Conservation (phyloP, 176 grass and related monocot species). For the Raddia guianensis region DNA sequence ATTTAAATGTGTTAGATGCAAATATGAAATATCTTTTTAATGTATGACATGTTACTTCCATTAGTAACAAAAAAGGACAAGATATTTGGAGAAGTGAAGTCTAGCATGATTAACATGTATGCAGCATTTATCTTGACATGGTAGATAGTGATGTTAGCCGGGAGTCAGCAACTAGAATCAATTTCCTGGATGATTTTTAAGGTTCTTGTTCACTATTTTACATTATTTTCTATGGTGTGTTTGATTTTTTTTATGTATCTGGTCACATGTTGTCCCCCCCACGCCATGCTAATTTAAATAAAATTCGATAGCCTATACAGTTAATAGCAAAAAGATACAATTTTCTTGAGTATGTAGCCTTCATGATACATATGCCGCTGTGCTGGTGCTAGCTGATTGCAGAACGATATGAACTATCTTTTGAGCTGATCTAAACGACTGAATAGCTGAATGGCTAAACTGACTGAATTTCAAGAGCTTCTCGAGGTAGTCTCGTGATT, state of each 20-base stretch:
- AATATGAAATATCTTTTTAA: background rate
- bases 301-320: no score
- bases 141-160: background rate
- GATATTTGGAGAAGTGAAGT: background rate
- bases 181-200: background rate
- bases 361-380: background rate
- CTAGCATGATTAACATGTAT: background rate
- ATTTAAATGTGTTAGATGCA: conserved; percentile 9
- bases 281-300: background rate
- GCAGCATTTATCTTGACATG: background rate
- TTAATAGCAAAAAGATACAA: background rate
- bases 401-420: background rate
- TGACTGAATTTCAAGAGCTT: no score
- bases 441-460: no score
- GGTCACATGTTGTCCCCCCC: background rate
- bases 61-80: background rate
- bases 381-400: background rate
- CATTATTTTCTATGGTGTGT: background rate
- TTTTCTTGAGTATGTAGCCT: background rate
- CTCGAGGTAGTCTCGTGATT: no score
- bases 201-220: conserved; percentile 1
- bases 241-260: conserved; percentile 1
- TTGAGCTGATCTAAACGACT: no score
- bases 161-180: background rate
- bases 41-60: conserved; percentile 1